Conservation (phyloP, 805 yeast genomes). For the Kuraishia piskuri region DNA sequence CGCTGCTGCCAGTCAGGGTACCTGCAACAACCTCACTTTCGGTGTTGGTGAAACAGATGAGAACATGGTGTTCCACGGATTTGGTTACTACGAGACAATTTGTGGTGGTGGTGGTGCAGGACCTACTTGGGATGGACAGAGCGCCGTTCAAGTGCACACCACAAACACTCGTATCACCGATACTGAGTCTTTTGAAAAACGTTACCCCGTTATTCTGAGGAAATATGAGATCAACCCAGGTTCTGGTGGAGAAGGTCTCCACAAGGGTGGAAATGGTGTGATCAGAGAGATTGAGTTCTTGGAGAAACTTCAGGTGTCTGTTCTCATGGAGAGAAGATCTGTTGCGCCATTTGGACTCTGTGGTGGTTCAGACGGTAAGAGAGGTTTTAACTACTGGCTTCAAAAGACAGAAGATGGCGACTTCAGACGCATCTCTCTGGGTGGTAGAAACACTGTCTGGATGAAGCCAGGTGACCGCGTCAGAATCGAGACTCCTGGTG, state of each 20-base stretch:
- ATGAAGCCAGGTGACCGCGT: slow-evolving; percentile 29
- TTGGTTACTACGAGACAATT: slow-evolving; percentile 47
- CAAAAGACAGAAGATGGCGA: slow-evolving; percentile 19
- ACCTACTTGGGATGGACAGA: slow-evolving; percentile 32
- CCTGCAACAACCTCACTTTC: slow-evolving; percentile 81
- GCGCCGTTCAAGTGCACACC: slow-evolving; percentile 45
- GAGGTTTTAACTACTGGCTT: slow-evolving; percentile 32
- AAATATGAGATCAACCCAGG: slow-evolving; percentile 34
- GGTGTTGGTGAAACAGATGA: slow-evolving; percentile 40
- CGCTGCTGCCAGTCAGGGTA: slow-evolving; percentile 86
- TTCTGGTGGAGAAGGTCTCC: slow-evolving; percentile 42
- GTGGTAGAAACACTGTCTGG: slow-evolving; percentile 29
- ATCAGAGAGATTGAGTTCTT: slow-evolving; percentile 39
- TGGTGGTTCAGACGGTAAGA: slow-evolving; percentile 44
- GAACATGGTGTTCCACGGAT: slow-evolving; percentile 32
- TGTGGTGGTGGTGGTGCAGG: slow-evolving; percentile 34
- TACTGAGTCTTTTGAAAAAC: slow-evolving; percentile 41
- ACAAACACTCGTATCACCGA: slow-evolving; percentile 50
- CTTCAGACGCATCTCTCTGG: slow-evolving; percentile 23
- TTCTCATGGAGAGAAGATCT: slow-evolving; percentile 43
- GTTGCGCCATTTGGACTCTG: slow-evolving; percentile 45
- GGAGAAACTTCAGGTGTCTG: slow-evolving; percentile 30
- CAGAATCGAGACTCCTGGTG: slow-evolving; percentile 31
- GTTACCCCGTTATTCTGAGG: slow-evolving; percentile 41
- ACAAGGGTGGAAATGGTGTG: slow-evolving; percentile 44